A percentile compares a stretch with the other conserved stretches of the same genome.
These are phyloP conservation scores for Stemphylium lycopersici DNA, from an alignment of 2,329 filamentous ascomycete genomes.

Conservation along the genomic window DNA sequence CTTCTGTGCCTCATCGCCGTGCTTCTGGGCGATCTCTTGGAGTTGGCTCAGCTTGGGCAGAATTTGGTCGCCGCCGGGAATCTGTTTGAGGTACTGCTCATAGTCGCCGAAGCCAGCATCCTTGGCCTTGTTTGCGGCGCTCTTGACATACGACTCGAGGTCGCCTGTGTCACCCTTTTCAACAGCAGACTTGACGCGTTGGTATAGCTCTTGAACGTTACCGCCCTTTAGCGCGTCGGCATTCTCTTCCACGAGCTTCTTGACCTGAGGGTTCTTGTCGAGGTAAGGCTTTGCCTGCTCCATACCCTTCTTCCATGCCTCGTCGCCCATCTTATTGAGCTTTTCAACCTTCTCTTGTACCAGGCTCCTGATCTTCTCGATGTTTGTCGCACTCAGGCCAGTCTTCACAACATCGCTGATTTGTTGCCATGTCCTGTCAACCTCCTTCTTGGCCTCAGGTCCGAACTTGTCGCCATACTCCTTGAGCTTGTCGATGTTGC, in stretches of 20 bases:
- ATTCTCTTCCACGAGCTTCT: slow-evolving; percentile 75
- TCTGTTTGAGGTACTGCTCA: slow-evolving; percentile 68
- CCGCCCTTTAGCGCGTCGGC: slow-evolving; percentile 70
- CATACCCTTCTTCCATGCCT: slow-evolving; percentile 73
- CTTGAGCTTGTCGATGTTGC: slow-evolving; percentile 71
- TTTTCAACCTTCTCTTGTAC: slow-evolving; percentile 73
- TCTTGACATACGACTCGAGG: slow-evolving; percentile 66
- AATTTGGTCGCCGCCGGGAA: slow-evolving; percentile 69
- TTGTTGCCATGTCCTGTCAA: slow-evolving; percentile 73
- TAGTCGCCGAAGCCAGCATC: slow-evolving; percentile 57
- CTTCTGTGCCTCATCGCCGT: slow-evolving; percentile 72
- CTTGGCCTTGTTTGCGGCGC: slow-evolving; percentile 65
- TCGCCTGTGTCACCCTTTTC: slow-evolving; percentile 66
- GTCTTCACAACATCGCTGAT: slow-evolving; percentile 67
- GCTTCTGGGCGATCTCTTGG: slow-evolving; percentile 68
- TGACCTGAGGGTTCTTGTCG: slow-evolving; percentile 77
- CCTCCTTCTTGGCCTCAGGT: slow-evolving; percentile 77
- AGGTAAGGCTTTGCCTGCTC: slow-evolving; percentile 74
- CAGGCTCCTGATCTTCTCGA: slow-evolving; percentile 62
- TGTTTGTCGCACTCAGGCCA: slow-evolving; percentile 65
- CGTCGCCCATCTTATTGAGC: slow-evolving; percentile 70
- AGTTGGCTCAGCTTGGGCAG: slow-evolving; percentile 70
- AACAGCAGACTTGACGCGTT: slow-evolving; percentile 66
- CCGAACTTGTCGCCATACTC: slow-evolving; percentile 72
- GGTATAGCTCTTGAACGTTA: slow-evolving; percentile 67